Percentiles rank a stretch among this genome's conserved stretches.
Conservation (phyloP, 2,329 filamentous ascomycete genomes). For the Ascosphaera pollenicola region DNA sequence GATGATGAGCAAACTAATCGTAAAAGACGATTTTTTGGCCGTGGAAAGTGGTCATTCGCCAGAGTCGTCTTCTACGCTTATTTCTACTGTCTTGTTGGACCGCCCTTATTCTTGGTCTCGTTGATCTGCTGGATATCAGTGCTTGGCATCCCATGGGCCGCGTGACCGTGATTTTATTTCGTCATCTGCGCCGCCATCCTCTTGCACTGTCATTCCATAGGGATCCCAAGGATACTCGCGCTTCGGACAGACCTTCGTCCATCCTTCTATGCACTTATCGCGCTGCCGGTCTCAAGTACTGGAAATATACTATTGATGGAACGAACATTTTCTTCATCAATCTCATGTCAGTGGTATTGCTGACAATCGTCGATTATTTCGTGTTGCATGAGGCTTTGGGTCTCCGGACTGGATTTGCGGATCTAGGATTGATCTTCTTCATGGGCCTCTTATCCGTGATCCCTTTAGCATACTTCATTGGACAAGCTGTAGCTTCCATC, state of each 20-base stretch:
- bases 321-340: constrained; percentile 99
- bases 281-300: constrained; percentile 83
- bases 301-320: constrained; percentile 97
- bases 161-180: constrained; percentile 69
- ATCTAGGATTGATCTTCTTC: constrained; percentile 66
- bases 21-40: constrained; percentile 78
- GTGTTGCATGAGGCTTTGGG: constrained; percentile 49
- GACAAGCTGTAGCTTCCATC: constrained; percentile 93
- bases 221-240: constrained; percentile 52
- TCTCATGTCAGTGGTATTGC: constrained; percentile 75
- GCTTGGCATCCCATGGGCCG: constrained; percentile 99
- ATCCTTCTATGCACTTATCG: constrained; percentile 94
- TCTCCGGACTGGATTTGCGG: constrained; percentile 51
- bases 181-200: constrained; percentile 80
- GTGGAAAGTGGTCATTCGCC: constrained; percentile 87
- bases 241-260: constrained; percentile 50
- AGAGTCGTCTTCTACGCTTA: constrained; percentile 89
- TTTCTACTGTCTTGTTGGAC: constrained; percentile 84
- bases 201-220: constrained; percentile 84
- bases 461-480: constrained; percentile 92
- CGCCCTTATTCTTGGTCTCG: constrained; percentile 66
- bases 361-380: constrained; percentile 84
- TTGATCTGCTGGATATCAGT: constrained; percentile 88
- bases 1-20: constrained; percentile 20
- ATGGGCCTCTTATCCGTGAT: constrained; percentile 80